A percentile compares a stretch with the other conserved stretches of the same genome.
phyloP scores from a whole-genome alignment of 2,329 filamentous ascomycete species.

The Phoma sp. region DNA sequence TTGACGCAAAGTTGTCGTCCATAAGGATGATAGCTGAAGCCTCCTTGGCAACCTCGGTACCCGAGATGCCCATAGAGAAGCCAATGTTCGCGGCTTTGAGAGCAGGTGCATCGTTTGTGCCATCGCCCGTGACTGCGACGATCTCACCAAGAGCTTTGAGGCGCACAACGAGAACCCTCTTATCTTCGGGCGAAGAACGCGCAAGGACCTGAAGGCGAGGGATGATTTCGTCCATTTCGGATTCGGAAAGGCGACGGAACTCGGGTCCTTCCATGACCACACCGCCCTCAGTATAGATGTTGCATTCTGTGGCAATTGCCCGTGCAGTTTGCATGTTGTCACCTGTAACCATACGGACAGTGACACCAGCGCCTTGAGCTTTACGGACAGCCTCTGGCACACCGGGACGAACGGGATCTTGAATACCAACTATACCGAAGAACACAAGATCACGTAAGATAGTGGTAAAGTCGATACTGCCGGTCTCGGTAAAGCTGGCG shows the following conservation, averaged over 20 bases:
- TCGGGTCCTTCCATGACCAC: slow-evolving; percentile 84
- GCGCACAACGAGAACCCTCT: slow-evolving; percentile 91
- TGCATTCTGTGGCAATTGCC: slow-evolving; percentile 94
- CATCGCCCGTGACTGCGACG: slow-evolving; percentile 97
- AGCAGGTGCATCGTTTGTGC: slow-evolving; percentile 95
- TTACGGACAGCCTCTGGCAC: slow-evolving; percentile 83
- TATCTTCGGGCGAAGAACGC: slow-evolving; percentile 93
- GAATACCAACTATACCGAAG: slow-evolving; percentile 89
- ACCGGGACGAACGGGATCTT: slow-evolving; percentile 92
- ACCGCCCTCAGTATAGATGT: slow-evolving; percentile 81
- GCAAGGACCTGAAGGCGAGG: slow-evolving; percentile 88
- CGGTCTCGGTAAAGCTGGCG: slow-evolving; percentile 27
- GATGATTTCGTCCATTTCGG: slow-evolving; percentile 80
- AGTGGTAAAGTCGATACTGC: slow-evolving; percentile 29
- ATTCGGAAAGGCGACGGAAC: slow-evolving; percentile 80
- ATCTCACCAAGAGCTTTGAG: slow-evolving; percentile 89
- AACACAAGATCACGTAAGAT: slow-evolving; percentile 67
- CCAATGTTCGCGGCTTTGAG: slow-evolving; percentile 98
- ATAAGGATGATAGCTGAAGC: slow-evolving; percentile 97
- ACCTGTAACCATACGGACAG: slow-evolving; percentile 95
- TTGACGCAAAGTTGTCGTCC: slow-evolving; percentile 97
- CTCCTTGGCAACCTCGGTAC: slow-evolving; percentile 93
- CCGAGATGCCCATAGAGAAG: slow-evolving; percentile 89
- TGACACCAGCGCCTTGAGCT: slow-evolving; percentile 89
- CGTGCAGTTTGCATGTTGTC: slow-evolving; percentile 96